Percentiles rank a stretch among this genome's conserved stretches.
Evolutionary conservation across 2,329 filamentous ascomycete species (phyloP).

Genomic region (Aspergillus quadricinctus): DNA sequence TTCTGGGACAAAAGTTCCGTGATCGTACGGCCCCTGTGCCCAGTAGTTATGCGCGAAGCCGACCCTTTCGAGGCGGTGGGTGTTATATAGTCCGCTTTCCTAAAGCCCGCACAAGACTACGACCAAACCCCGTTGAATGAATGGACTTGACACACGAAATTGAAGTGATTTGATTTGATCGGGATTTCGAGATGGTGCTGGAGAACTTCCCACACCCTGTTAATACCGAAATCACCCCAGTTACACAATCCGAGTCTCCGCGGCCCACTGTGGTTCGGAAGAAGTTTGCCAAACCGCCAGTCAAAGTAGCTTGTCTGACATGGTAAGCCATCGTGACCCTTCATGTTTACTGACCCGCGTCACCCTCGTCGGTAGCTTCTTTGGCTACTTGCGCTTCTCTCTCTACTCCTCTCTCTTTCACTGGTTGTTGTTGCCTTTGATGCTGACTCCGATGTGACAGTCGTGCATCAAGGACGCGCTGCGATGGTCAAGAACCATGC

Average conservation of each 20-base stretch:
- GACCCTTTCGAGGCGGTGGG: background rate
- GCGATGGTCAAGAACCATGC: constrained; percentile 42
- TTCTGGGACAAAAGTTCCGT: background rate
- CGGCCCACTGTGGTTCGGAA: constrained; percentile 34
- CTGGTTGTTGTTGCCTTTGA: background rate
- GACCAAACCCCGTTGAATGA: background rate
- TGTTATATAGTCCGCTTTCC: background rate
- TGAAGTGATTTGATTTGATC: background rate
- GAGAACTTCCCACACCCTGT: constrained; percentile 13
- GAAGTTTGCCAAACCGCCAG: constrained; percentile 43
- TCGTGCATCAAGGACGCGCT: constrained; percentile 41
- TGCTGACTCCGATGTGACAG: constrained; percentile 19
- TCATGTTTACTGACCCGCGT: background rate
- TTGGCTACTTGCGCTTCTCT: constrained; percentile 3
- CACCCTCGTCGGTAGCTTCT: background rate
- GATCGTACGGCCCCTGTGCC: background rate
- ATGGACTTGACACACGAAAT: background rate
- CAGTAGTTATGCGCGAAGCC: background rate
- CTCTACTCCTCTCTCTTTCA: constrained; percentile 3
- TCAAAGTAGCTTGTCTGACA: constrained; percentile 42
- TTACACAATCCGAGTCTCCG: constrained; percentile 21
- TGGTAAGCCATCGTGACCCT: constrained; percentile 29
- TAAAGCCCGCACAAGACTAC: background rate
- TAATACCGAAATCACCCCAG: constrained; percentile 13
- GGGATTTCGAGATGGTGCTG: constrained; percentile 19